Percentiles rank a stretch among this genome's conserved stretches.
Evolutionary conservation across 352 stramenopile species (phyloP).

Genomic region (Blastocystis sp.): DNA sequence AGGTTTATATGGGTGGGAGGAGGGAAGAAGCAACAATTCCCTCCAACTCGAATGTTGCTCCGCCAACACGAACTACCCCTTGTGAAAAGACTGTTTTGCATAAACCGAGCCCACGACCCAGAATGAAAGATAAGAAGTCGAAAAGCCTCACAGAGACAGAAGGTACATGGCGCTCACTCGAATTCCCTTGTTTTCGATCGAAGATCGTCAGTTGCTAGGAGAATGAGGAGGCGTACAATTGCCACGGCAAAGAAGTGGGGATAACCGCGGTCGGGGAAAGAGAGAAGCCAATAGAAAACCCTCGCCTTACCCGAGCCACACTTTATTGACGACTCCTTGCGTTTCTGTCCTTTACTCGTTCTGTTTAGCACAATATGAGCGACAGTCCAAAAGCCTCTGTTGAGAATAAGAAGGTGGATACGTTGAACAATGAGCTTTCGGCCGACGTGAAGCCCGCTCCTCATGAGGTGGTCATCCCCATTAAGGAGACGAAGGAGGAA

Average conservation of each 20-base stretch:
- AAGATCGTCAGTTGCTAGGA: no score
- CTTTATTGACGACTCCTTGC: not conserved
- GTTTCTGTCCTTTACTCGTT: not conserved
- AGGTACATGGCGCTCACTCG: no score
- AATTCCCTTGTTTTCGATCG: no score
- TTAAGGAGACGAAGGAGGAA: not conserved
- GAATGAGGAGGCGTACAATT: not conserved
- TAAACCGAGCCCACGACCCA: no score
- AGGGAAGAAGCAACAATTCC: constrained; percentile 24
- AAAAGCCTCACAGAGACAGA: no score
- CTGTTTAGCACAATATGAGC: not conserved
- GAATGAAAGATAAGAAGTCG: no score
- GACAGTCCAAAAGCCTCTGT: not conserved
- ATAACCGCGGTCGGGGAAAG: not conserved
- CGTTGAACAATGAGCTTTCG: not conserved
- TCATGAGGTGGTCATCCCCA: not conserved
- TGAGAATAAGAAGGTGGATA: constrained; percentile 29
- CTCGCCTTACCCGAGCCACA: not conserved
- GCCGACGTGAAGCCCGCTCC: not conserved
- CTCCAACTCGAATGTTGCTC: constrained; percentile 2
- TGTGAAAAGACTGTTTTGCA: no score
- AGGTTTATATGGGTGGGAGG: no score
- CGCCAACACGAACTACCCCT: no score
- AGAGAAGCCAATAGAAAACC: constrained; percentile 1
- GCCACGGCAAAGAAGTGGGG: not conserved